phyloP scores from a whole-genome alignment of 805 yeast genomes.

The Suhomyces canberraensis region DNA sequence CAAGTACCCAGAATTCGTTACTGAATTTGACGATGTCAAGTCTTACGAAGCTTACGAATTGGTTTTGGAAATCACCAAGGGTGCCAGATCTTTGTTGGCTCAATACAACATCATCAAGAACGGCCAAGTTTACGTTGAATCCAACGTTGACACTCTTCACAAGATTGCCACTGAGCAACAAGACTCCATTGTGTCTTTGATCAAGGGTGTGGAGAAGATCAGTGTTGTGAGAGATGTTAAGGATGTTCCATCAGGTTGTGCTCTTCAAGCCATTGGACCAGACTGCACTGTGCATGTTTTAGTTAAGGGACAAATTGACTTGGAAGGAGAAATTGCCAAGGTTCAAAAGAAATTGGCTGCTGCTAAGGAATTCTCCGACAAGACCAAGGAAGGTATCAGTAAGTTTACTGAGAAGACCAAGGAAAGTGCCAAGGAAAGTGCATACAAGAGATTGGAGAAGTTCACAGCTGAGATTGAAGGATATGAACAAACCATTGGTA shows the following conservation, averaged over 20 bases:
- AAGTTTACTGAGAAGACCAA: slow-evolving; percentile 88
- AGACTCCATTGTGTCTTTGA: slow-evolving; percentile 84
- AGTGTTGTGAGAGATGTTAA: slow-evolving; percentile 52
- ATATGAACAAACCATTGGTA: slow-evolving; percentile 77
- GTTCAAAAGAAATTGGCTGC: slow-evolving; percentile 73
- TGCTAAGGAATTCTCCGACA: slow-evolving; percentile 55
- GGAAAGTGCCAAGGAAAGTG: slow-evolving; percentile 74
- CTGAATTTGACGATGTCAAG: slow-evolving; percentile 58
- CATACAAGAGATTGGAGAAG: slow-evolving; percentile 63
- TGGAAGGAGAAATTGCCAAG: slow-evolving; percentile 86
- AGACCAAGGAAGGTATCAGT: slow-evolving; percentile 68
- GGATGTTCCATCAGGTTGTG: slow-evolving; percentile 86
- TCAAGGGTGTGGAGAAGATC: slow-evolving; percentile 82
- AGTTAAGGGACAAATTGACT: slow-evolving; percentile 92
- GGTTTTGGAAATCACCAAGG: slow-evolving; percentile 81
- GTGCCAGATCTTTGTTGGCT: slow-evolving; percentile 86
- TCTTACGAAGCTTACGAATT: slow-evolving; percentile 78
- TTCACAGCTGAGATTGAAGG: slow-evolving; percentile 86
- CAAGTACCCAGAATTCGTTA: slow-evolving; percentile 64
- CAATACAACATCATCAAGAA: slow-evolving; percentile 87
- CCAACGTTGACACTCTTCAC: slow-evolving; percentile 45
- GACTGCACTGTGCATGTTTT: slow-evolving; percentile 82
- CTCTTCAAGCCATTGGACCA: slow-evolving; percentile 75
- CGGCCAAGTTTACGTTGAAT: slow-evolving; percentile 81
- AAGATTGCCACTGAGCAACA: slow-evolving; percentile 65